These are phyloP conservation scores for Pythium phragmitis DNA, from an alignment of 352 stramenopile genomes.

Conservation along the genomic window DNA sequence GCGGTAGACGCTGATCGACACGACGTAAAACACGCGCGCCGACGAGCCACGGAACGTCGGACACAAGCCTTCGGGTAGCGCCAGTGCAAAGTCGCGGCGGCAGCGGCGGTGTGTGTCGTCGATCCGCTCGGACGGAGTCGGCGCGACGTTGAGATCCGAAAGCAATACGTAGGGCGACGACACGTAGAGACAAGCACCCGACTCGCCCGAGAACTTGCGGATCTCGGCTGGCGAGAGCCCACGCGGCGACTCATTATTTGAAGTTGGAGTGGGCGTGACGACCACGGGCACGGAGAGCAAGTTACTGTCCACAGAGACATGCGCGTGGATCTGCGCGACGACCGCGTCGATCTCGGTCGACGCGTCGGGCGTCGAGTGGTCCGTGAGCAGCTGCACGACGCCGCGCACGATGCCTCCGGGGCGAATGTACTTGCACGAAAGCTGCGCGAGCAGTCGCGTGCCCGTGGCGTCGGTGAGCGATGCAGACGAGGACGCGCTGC, in stretches of 20 bases:
- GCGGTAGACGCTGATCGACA: slow-evolving; percentile 49
- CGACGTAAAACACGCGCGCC: slow-evolving; percentile 59
- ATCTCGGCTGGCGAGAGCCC: slow-evolving; percentile 35
- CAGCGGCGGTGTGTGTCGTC: slow-evolving; percentile 43
- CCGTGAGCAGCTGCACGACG: slow-evolving; percentile 43
- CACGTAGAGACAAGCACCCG: slow-evolving; percentile 57
- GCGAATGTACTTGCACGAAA: slow-evolving; percentile 51
- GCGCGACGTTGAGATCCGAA: slow-evolving; percentile 57
- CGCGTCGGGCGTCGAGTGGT: slow-evolving; percentile 27
- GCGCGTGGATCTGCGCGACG: slow-evolving; percentile 59
- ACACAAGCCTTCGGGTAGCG: slow-evolving; percentile 44
- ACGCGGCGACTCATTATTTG: slow-evolving; percentile 7
- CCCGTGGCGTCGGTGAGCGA: slow-evolving; percentile 11
- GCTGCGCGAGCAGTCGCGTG: slow-evolving; percentile 29
- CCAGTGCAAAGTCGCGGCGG: slow-evolving; percentile 53
- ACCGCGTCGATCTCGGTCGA: slow-evolving; percentile 48
- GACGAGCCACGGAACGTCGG: slow-evolving; percentile 58
- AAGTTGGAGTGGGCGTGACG: slow-evolving; percentile 47
- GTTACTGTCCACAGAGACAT: slow-evolving; percentile 91
- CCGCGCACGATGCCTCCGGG: slow-evolving; percentile 57
- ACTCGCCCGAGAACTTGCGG: slow-evolving; percentile 50
- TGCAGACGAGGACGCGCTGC: background rate
- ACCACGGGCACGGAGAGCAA: slow-evolving; percentile 91
- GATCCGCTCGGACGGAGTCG: slow-evolving; percentile 31
- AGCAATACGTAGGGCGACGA: slow-evolving; percentile 51